These are phyloP conservation scores for Clavispora phyllophila DNA, from an alignment of 805 yeast genomes.

Conservation along the genomic window DNA sequence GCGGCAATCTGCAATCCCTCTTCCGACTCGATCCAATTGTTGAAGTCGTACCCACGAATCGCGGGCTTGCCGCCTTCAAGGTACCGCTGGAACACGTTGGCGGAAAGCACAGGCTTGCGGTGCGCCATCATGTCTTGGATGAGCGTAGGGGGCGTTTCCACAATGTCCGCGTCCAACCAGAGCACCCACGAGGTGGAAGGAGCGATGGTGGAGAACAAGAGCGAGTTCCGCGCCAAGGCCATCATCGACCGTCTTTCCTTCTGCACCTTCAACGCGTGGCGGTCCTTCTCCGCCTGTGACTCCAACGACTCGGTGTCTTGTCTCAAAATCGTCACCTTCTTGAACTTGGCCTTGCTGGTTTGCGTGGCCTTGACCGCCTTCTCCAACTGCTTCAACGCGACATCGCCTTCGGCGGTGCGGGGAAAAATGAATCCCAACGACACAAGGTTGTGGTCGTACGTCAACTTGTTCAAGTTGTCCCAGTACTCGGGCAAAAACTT, in stretches of 20 bases:
- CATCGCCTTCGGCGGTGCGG: constrained; percentile 74
- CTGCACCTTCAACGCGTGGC: constrained; percentile 85
- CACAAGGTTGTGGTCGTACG: constrained; percentile 79
- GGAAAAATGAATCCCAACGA: constrained; percentile 93
- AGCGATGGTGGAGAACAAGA: constrained; percentile 80
- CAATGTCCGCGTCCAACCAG: constrained; percentile 94
- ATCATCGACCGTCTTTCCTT: constrained; percentile 83
- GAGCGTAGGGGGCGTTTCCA: constrained; percentile 79
- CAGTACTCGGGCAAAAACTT: constrained; percentile 82
- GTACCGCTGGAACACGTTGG: constrained; percentile 88
- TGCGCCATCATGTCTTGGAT: constrained; percentile 85
- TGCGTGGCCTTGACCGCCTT: constrained; percentile 70
- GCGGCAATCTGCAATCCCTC: constrained; percentile 74
- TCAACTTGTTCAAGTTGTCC: constrained; percentile 69
- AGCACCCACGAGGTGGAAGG: constrained; percentile 92
- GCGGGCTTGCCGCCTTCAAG: constrained; percentile 52
- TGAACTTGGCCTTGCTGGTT: constrained; percentile 60
- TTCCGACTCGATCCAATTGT: constrained; percentile 89
- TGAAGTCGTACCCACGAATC: constrained; percentile 88
- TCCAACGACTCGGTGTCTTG: constrained; percentile 81
- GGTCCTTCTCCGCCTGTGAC: constrained; percentile 75
- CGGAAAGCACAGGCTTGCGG: constrained; percentile 82
- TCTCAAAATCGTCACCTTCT: constrained; percentile 80
- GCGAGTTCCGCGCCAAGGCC: constrained; percentile 93
- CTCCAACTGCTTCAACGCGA: constrained; percentile 67